Conservation (phyloP, 768 basidiomycete genomes). For the Rhodotorula toruloides region DNA sequence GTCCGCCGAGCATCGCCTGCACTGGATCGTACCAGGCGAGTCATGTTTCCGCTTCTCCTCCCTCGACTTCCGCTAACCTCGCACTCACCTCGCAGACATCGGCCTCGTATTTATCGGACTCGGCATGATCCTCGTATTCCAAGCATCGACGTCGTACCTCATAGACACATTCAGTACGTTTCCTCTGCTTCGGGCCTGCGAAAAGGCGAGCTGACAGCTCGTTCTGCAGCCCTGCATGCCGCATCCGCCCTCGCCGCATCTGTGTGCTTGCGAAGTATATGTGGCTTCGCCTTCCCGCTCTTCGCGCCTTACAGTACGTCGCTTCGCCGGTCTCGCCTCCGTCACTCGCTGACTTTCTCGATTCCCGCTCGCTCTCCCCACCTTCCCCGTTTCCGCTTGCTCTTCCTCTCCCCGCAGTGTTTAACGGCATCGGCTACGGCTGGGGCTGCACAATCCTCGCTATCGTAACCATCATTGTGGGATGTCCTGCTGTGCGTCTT, state of each 20-base stretch:
- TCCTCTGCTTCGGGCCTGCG: background rate
- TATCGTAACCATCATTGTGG: conserved; percentile 56
- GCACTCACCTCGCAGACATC: conserved; percentile 8
- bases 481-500: conserved; percentile 51
- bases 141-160: conserved; percentile 61
- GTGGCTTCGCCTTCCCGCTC: conserved; percentile 72
- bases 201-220: background rate
- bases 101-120: conserved; percentile 29
- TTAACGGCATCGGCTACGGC: conserved; percentile 61
- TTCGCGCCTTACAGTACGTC: conserved; percentile 31
- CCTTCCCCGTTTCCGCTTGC: conserved; percentile 1
- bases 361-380: no score
- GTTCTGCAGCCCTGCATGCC: conserved; percentile 39
- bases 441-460: conserved; percentile 66
- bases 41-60: background rate
- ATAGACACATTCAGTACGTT: conserved; percentile 46
- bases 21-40: conserved; percentile 58
- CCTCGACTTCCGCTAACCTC: background rate
- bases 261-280: conserved; percentile 59
- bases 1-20: conserved; percentile 56
- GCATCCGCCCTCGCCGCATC: conserved; percentile 60
- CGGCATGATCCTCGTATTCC: conserved; percentile 52
- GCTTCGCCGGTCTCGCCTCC: background rate
- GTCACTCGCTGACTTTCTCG: background rate
- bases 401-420: conserved; percentile 42